A percentile compares a stretch with the other conserved stretches of the same genome.
phyloP scores from a whole-genome alignment of 2,329 filamentous ascomycete species.

The Stagonosporopsis vannaccii region DNA sequence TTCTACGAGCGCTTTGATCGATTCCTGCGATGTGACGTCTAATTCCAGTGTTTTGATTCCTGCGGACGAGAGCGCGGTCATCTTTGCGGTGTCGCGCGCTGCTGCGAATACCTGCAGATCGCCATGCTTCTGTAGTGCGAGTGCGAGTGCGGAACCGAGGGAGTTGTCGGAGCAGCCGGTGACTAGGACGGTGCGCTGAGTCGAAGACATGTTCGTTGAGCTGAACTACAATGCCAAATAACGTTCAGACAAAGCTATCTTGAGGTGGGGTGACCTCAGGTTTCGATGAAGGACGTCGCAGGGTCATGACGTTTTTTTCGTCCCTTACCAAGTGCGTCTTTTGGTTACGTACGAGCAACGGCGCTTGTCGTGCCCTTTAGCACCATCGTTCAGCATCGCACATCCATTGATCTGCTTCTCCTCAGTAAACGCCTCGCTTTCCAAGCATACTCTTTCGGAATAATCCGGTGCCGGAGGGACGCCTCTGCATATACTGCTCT shows the following conservation, averaged over 20 bases:
- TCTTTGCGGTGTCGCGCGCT: slow-evolving; percentile 46
- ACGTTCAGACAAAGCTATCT: not conserved
- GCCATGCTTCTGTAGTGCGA: slow-evolving; percentile 48
- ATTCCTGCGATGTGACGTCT: slow-evolving; percentile 17
- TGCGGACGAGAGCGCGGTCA: not conserved
- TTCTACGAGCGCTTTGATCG: slow-evolving; percentile 15
- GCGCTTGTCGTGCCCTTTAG: not conserved
- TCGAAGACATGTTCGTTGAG: not conserved
- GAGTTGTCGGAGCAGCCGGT: slow-evolving; percentile 45
- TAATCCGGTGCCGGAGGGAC: not conserved
- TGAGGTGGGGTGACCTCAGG: not conserved
- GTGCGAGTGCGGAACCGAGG: slow-evolving; percentile 52
- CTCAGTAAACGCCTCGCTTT: not conserved
- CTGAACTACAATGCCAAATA: not conserved
- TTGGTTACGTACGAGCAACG: slow-evolving; percentile 12
- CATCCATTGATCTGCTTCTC: not conserved
- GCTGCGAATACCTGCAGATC: slow-evolving; percentile 53
- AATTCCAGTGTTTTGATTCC: slow-evolving; percentile 13
- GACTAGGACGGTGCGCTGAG: slow-evolving; percentile 25
- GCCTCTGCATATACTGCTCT: not conserved
- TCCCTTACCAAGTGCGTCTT: slow-evolving; percentile 14
- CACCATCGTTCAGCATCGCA: not conserved
- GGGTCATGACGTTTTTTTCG: slow-evolving; percentile 12
- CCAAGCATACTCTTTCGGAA: not conserved
- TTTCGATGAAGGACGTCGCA: slow-evolving; percentile 1